phyloP scores from a whole-genome alignment of 1,284 basidiomycete genomes.

The Cerioporus squamosus region DNA sequence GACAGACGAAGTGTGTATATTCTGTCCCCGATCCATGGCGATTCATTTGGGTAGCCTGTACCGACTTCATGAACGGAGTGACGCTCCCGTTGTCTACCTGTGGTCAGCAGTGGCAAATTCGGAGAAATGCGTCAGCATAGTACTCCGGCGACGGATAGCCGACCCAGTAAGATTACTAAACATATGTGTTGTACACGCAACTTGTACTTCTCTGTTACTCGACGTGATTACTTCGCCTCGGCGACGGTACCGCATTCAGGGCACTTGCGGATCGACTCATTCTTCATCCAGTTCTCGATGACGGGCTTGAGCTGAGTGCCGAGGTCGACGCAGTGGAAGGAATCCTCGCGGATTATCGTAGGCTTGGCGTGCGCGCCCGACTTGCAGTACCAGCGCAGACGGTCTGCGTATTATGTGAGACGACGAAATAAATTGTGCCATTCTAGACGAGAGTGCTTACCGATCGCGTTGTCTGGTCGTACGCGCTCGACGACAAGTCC shows the following conservation, averaged over 20 bases:
- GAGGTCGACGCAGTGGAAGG: slow-evolving; percentile 90
- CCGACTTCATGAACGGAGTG: too few relatives aligned
- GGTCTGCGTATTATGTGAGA: slow-evolving; percentile 56
- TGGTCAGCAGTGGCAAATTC: too few relatives aligned
- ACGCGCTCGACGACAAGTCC: slow-evolving; percentile 96
- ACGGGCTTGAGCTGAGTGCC: slow-evolving; percentile 94
- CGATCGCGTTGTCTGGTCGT: slow-evolving; percentile 67
- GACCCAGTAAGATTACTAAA: too few relatives aligned
- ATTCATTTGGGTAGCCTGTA: too few relatives aligned
- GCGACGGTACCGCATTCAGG: slow-evolving; percentile 72
- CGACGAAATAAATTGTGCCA: neutral
- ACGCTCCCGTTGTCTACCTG: too few relatives aligned
- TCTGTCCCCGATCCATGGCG: too few relatives aligned
- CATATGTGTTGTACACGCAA: too few relatives aligned
- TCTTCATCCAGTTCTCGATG: slow-evolving; percentile 78
- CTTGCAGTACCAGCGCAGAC: slow-evolving; percentile 93
- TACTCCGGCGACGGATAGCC: too few relatives aligned
- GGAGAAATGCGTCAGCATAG: too few relatives aligned
- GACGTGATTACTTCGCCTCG: slow-evolving; percentile 52
- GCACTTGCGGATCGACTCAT: slow-evolving; percentile 70
- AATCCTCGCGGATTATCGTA: slow-evolving; percentile 85
- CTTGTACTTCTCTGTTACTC: too few relatives aligned
- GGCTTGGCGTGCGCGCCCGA: slow-evolving; percentile 69
- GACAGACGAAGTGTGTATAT: too few relatives aligned
- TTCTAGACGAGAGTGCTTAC: slow-evolving; percentile 39